Evolutionary conservation across 2,329 filamentous ascomycete genomes (phyloP).

Genomic region (Fusarium devonianum): DNA sequence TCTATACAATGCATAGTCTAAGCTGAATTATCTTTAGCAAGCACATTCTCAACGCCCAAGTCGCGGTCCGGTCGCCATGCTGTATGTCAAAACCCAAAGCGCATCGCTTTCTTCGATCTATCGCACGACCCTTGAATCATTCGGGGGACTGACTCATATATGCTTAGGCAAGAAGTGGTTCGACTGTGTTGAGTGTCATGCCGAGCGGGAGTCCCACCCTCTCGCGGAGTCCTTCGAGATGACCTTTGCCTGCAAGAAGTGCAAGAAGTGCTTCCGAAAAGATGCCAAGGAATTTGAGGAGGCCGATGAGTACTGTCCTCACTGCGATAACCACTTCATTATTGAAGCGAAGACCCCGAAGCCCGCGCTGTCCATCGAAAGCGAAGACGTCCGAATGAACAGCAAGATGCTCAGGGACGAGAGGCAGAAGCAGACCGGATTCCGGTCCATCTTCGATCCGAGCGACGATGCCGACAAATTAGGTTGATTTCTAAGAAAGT

Average conservation of each 20-base stretch:
- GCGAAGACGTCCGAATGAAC: conserved; percentile 87
- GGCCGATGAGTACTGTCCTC: conserved; percentile 96
- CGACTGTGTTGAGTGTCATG: conserved; percentile 95
- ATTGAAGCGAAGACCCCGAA: conserved; percentile 87
- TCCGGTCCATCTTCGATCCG: conserved; percentile 76
- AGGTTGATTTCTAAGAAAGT: conserved; percentile 60
- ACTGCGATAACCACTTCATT: conserved; percentile 99
- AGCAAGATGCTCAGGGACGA: conserved; percentile 94
- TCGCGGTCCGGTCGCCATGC: conserved; percentile 93
- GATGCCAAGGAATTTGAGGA: conserved; percentile 93
- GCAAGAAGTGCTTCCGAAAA: conserved; percentile 97
- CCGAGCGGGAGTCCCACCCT: conserved; percentile 78
- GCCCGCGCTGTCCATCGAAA: conserved; percentile 83
- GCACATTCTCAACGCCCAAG: conserved; percentile 97
- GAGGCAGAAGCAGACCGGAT: conserved; percentile 58
- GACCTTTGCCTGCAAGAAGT: conserved; percentile 98
- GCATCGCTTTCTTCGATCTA: background rate
- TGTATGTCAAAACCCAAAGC: conserved; percentile 65
- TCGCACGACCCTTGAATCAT: background rate
- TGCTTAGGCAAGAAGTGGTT: conserved; percentile 90
- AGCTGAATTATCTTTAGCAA: conserved; percentile 67
- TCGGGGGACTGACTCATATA: background rate
- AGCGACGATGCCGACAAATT: conserved; percentile 77
- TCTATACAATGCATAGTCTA: background rate
- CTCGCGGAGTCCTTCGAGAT: conserved; percentile 84